Percentiles rank a stretch among this genome's conserved stretches.
These are phyloP conservation scores for Bjerkandera adusta DNA, from an alignment of 1,284 basidiomycete species.

Conservation along the genomic window DNA sequence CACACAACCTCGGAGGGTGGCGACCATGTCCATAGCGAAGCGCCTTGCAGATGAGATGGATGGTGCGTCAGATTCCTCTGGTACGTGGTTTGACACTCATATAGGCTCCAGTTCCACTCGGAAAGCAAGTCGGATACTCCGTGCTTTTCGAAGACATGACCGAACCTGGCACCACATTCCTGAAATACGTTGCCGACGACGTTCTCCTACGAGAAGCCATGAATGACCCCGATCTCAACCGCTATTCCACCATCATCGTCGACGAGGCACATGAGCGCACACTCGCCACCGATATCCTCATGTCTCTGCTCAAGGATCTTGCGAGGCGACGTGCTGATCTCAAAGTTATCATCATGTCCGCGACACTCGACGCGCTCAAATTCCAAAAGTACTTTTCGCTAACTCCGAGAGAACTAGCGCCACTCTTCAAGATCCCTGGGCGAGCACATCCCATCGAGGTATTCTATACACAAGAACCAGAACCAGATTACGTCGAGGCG, in stretches of 20 bases:
- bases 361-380: slow-evolving; percentile 95
- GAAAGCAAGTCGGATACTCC: slow-evolving; percentile 94
- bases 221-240: slow-evolving; percentile 87
- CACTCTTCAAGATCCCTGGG: slow-evolving; percentile 94
- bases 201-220: slow-evolving; percentile 97
- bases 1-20: slow-evolving; percentile 95
- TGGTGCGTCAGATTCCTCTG: slow-evolving; percentile 46
- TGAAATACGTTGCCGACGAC: slow-evolving; percentile 99
- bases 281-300: slow-evolving; percentile 95
- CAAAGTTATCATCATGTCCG: slow-evolving; percentile 98
- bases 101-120: slow-evolving; percentile 68
- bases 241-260: slow-evolving; percentile 98
- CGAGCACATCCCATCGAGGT: slow-evolving; percentile 95
- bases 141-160: slow-evolving; percentile 99
- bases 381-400: slow-evolving; percentile 95
- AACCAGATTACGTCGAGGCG: slow-evolving; percentile 96
- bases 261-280: slow-evolving; percentile 99
- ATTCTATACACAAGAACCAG: slow-evolving; percentile 95
- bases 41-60: slow-evolving; percentile 99
- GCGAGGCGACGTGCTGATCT: slow-evolving; percentile 83
- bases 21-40: slow-evolving; percentile 97
- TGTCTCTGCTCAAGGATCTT: slow-evolving; percentile 84
- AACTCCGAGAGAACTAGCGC: slow-evolving; percentile 52
- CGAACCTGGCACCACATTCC: slow-evolving; percentile 84
- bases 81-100: not conserved